phyloP scores from a whole-genome alignment of 2,329 filamentous ascomycete species.

The Colletotrichum horii region DNA sequence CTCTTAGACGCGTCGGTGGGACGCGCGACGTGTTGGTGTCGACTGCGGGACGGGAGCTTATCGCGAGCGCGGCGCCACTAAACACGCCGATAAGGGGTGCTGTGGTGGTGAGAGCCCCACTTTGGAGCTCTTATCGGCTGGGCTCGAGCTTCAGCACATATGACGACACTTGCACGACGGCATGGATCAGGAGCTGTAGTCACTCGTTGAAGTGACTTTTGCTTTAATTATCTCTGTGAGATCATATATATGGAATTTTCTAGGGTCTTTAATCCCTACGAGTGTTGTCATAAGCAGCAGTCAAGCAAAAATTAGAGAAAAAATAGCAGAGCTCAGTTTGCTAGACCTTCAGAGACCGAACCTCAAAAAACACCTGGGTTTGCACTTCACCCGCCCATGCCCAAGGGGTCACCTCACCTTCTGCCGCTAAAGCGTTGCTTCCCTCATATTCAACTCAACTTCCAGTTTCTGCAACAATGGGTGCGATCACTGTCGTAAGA shows the following conservation, averaged over 20 bases:
- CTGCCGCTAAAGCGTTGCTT: neutral
- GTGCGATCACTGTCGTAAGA: neutral
- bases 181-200: neutral
- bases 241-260: too few relatives aligned
- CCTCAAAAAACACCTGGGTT: neutral
- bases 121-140: neutral
- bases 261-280: too few relatives aligned
- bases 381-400: neutral
- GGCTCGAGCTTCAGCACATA: neutral
- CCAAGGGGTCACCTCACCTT: neutral
- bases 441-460: neutral
- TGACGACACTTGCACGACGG: neutral
- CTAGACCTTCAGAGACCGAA: neutral
- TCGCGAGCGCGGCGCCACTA: slow-evolving; percentile 10
- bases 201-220: neutral
- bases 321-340: neutral
- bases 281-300: neutral
- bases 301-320: too few relatives aligned
- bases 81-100: slow-evolving; percentile 17
- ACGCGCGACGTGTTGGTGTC: slow-evolving; percentile 21
- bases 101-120: neutral
- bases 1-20: slow-evolving; percentile 7
- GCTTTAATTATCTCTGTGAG: neutral
- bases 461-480: neutral
- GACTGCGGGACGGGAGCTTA: neutral